Evolutionary conservation across 257 asterid species (phyloP).

Genomic region (Ligustrum vulgare): DNA sequence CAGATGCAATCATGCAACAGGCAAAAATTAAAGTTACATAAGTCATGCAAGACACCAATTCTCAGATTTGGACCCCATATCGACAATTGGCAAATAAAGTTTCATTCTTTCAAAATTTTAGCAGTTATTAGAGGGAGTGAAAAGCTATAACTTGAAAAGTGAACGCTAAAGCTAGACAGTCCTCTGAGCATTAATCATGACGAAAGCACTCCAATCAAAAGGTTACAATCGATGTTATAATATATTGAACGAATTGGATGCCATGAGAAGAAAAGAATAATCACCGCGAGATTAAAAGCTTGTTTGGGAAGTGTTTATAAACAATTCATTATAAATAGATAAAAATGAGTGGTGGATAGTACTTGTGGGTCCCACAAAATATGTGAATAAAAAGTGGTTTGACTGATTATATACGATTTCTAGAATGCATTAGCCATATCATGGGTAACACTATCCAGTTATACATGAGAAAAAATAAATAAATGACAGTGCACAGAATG

Average conservation of each 20-base stretch:
- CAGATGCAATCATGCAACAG: background rate
- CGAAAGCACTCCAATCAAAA: background rate
- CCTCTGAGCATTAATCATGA: background rate
- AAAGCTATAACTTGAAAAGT: conserved; percentile 9
- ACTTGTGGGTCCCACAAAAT: too few species aligned
- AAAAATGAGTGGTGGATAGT: too few species aligned
- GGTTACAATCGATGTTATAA: background rate
- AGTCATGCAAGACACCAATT: background rate
- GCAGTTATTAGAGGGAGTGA: background rate
- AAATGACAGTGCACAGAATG: background rate
- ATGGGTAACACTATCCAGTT: background rate
- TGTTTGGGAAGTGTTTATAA: too few species aligned
- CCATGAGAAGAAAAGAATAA: conserved; percentile 2
- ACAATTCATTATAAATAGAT: too few species aligned
- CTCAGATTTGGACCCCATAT: background rate
- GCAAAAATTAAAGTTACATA: background rate
- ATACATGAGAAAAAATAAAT: background rate
- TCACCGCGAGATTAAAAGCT: background rate
- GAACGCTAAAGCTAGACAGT: background rate
- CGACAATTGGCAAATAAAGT: background rate
- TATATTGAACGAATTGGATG: background rate
- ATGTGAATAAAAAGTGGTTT: too few species aligned
- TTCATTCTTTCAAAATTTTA: background rate
- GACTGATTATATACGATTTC: too few species aligned
- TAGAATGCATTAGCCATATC: too few species aligned